phyloP scores from a whole-genome alignment of 2,329 filamentous ascomycete species.

The Xylaria sp. region DNA sequence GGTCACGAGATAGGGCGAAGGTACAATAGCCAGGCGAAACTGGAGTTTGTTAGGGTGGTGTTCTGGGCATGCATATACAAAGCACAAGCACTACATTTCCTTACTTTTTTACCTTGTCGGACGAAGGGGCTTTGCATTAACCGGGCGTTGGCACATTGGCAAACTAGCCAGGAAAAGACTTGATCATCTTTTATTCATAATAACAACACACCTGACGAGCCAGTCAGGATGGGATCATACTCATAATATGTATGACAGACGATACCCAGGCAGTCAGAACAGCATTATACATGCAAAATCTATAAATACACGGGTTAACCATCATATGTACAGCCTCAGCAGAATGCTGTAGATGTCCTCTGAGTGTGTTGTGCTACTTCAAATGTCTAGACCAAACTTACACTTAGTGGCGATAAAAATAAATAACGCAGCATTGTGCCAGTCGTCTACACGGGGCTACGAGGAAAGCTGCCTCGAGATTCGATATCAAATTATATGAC shows the following conservation, averaged over 20 bases:
- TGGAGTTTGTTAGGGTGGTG: slow-evolving; percentile 20
- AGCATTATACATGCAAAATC: slow-evolving; percentile 38
- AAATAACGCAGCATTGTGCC: too few species aligned
- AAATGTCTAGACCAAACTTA: not conserved
- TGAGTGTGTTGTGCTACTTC: not conserved
- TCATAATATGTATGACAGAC: slow-evolving; percentile 11
- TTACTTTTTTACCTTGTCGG: slow-evolving; percentile 6
- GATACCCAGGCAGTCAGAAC: slow-evolving; percentile 2
- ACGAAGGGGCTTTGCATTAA: slow-evolving; percentile 27
- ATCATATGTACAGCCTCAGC: not conserved
- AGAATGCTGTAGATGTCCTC: not conserved
- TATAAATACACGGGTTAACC: not conserved
- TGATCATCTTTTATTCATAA: slow-evolving; percentile 12
- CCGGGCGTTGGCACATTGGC: slow-evolving; percentile 24
- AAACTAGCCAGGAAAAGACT: not conserved
- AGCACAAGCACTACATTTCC: slow-evolving; percentile 5
- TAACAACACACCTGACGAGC: slow-evolving; percentile 6
- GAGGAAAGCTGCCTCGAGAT: too few species aligned
- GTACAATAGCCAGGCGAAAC: slow-evolving; percentile 4
- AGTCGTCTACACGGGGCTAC: too few species aligned
- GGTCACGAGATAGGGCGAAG: slow-evolving; percentile 19
- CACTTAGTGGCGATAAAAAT: too few species aligned
- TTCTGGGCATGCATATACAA: slow-evolving; percentile 10
- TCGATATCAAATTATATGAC: too few species aligned
- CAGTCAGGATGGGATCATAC: not conserved